Evolutionary conservation across 495 filamentous ascomycete genomes (phyloP).

Genomic region (Penicillium bovifimosum): DNA sequence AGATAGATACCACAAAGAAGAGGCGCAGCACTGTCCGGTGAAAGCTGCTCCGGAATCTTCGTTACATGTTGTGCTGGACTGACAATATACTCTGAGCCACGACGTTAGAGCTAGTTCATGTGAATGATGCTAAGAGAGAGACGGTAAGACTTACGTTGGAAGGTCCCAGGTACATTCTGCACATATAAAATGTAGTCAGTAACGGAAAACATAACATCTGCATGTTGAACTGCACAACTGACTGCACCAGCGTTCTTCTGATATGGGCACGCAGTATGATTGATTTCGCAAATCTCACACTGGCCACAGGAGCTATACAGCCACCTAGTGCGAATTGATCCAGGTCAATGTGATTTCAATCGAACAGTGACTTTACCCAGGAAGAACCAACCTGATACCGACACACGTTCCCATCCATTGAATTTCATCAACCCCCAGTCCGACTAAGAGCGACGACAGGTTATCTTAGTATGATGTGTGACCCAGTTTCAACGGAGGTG

Average conservation of each 20-base stretch:
- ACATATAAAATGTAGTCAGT: not conserved
- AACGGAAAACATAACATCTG: not conserved
- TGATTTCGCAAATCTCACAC: conserved; percentile 44
- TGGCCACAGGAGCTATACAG: conserved; percentile 40
- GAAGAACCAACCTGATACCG: conserved; percentile 32
- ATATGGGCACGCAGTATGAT: conserved; percentile 39
- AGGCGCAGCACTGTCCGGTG: conserved; percentile 34
- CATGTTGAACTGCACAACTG: too few relatives aligned
- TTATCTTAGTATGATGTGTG: not conserved
- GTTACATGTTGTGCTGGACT: conserved; percentile 39
- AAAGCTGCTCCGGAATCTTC: conserved; percentile 30
- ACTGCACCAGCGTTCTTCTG: conserved; percentile 44
- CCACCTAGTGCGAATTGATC: conserved; percentile 24
- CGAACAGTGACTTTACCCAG: not conserved
- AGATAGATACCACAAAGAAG: conserved; percentile 35
- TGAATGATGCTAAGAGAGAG: not conserved
- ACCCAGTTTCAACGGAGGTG: not conserved
- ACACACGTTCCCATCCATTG: conserved; percentile 35
- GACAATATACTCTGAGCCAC: conserved; percentile 33
- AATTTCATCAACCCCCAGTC: conserved; percentile 22
- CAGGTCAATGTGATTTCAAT: not conserved
- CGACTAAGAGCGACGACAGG: conserved; percentile 18
- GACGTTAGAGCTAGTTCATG: not conserved
- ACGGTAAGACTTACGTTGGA: conserved; percentile 30
- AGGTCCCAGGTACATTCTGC: conserved; percentile 43